Evolutionary conservation across 495 filamentous ascomycete genomes (phyloP), one percentile per base, ranked within the genome.

Genomic region (Penicillium antarcticum): DNA sequence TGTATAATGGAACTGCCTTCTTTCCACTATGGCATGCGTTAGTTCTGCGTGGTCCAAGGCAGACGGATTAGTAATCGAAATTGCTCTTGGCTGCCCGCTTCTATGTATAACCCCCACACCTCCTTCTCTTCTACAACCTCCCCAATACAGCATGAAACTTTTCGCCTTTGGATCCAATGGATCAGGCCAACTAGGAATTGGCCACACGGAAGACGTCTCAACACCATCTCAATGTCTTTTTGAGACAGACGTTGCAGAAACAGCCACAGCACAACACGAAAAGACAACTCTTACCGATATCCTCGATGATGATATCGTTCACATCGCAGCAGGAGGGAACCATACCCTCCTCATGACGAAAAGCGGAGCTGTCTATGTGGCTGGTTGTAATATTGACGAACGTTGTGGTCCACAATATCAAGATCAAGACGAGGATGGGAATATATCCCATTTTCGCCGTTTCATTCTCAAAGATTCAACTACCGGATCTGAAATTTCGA

Each of bases 101-200:
- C 21, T 5, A 29, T 29, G 26, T 29, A 29, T 29, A 29, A 10
- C 26, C 26, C 26, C 6, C 26, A 29, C 26, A 29, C 6, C 9
- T 29, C 1, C 26, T 23, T 29, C 26, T 8, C 26, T 29, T 29
- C 5, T 10, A 7, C 26, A 29, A 29, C 6, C 26, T 9, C 26
- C 26, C 26, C 23, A 17, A 45, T 17, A 26, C 26, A 17, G 3
- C 47, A 73, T 76, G 71, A 70, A 62, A 40, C 73, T 96, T 37
- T 89, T 84, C 62, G 84, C 91, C n/a, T 83, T 96, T 55, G 94
- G 94, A 31, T 97, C 92, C 24, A 98, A 97, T 67, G 85, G 88
- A 33, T 88, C 84, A 6, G 89, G 89, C 45, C 94, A 98, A 63
- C 80, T 98, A 32, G 89, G 87, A 32, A 76, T 97, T 40, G 82